A percentile compares a stretch with the other conserved stretches of the same genome.
phyloP scores from a whole-genome alignment of 108 stramenopile species.

The Discostella stelligeroides region DNA sequence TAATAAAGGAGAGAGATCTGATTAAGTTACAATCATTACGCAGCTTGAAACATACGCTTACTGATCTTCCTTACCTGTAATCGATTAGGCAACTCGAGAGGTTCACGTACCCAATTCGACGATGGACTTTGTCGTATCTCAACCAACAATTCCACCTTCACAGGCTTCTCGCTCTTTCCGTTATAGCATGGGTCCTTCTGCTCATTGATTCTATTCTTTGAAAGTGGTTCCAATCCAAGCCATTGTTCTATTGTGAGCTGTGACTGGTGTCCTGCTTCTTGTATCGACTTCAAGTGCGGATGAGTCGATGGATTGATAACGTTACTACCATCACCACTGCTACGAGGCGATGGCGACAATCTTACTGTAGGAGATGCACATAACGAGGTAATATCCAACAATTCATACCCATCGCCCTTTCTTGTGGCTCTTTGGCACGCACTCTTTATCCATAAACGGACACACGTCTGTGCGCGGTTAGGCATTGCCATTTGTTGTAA shows the following conservation, averaged over 20 bases:
- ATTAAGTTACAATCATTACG: background rate
- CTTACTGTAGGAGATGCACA: slow-evolving; percentile 6
- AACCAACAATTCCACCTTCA: slow-evolving; percentile 52
- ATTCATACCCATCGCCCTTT: slow-evolving; percentile 68
- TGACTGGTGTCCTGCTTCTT: slow-evolving; percentile 12
- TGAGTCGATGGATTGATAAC: background rate
- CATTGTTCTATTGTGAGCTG: slow-evolving; percentile 58
- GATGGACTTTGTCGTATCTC: slow-evolving; percentile 59
- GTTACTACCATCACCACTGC: background rate
- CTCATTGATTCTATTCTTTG: background rate
- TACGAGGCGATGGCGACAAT: slow-evolving; percentile 3
- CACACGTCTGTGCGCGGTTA: slow-evolving; percentile 54
- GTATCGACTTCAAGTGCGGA: background rate
- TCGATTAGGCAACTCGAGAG: slow-evolving; percentile 68
- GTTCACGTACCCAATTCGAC: slow-evolving; percentile 57
- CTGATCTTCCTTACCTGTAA: slow-evolving; percentile 26
- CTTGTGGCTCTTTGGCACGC: slow-evolving; percentile 25
- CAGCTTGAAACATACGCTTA: background rate
- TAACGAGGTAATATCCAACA: slow-evolving; percentile 50
- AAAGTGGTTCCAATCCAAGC: slow-evolving; percentile 41
- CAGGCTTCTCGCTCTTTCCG: background rate
- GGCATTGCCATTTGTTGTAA: slow-evolving; percentile 60
- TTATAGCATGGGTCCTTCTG: slow-evolving; percentile 9
- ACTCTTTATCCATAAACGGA: slow-evolving; percentile 64
- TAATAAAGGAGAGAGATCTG: slow-evolving; percentile 10